A percentile compares a stretch with the other conserved stretches of the same genome.
These are phyloP conservation scores for Closterium sp. DNA, from an alignment of 139 green algal species.

Conservation along the genomic window DNA sequence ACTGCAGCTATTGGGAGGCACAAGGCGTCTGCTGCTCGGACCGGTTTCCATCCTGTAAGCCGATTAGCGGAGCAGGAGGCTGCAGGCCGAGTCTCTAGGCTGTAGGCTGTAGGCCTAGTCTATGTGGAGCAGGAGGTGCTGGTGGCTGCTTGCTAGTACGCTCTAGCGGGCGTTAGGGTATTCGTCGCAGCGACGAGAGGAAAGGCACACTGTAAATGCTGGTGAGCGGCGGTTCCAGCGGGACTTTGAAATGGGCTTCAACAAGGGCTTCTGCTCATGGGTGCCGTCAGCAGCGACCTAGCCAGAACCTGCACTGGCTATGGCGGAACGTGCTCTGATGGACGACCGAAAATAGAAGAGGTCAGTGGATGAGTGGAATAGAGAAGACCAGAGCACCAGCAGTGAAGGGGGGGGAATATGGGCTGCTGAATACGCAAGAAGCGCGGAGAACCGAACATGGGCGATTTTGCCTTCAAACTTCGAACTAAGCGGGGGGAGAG, in stretches of 20 bases:
- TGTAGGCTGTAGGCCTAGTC: too few relatives aligned
- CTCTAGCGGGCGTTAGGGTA: not conserved
- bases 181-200: not conserved
- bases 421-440: too few relatives aligned
- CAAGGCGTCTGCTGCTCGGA: not conserved
- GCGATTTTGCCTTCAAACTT: not conserved
- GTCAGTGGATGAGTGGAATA: not conserved
- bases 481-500: not conserved
- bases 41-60: not conserved
- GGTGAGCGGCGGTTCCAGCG: too few relatives aligned
- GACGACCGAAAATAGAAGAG: not conserved
- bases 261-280: not conserved
- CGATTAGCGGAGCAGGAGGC: not conserved
- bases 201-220: not conserved
- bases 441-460: too few relatives aligned
- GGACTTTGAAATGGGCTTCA: too few relatives aligned
- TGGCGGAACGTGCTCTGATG: not conserved
- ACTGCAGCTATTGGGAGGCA: not conserved
- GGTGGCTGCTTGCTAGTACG: not conserved
- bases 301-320: not conserved
- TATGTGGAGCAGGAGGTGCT: not conserved
- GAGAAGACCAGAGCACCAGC: not conserved
- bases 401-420: not conserved
- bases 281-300: not conserved
- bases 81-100: too few relatives aligned